Evolutionary conservation across 2,329 filamentous ascomycete genomes (phyloP).

Genomic region (Stromatinia cepivora): DNA sequence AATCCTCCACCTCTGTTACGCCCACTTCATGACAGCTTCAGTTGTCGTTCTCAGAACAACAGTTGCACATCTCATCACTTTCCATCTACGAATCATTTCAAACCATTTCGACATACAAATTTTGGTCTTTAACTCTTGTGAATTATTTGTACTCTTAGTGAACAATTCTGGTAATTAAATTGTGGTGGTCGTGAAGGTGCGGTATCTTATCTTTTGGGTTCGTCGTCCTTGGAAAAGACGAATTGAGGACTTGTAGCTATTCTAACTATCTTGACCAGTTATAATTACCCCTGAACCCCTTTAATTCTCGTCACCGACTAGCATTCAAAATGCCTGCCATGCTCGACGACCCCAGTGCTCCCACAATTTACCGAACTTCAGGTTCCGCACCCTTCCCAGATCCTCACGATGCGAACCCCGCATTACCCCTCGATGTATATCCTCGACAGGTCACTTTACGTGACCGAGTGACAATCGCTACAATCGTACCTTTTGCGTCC

Average conservation of each 20-base stretch:
- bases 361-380: slow-evolving; percentile 55
- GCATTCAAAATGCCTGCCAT: slow-evolving; percentile 55
- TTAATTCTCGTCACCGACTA: slow-evolving; percentile 16
- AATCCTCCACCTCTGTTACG: background rate
- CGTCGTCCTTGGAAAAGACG: background rate
- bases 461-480: slow-evolving; percentile 66
- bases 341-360: slow-evolving; percentile 59
- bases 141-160: slow-evolving; percentile 8
- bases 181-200: background rate
- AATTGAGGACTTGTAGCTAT: background rate
- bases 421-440: slow-evolving; percentile 47
- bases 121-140: background rate
- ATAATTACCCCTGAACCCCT: slow-evolving; percentile 14
- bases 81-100: background rate
- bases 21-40: background rate
- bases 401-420: slow-evolving; percentile 52
- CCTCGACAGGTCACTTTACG: slow-evolving; percentile 64
- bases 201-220: background rate
- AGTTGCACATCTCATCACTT: slow-evolving; percentile 22
- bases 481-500: slow-evolving; percentile 66
- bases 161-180: background rate
- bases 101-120: slow-evolving; percentile 3
- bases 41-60: slow-evolving; percentile 27
- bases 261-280: slow-evolving; percentile 10
- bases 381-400: slow-evolving; percentile 53